Conservation (phyloP, 2,329 filamentous ascomycete genomes). For the Didymella sp. region DNA sequence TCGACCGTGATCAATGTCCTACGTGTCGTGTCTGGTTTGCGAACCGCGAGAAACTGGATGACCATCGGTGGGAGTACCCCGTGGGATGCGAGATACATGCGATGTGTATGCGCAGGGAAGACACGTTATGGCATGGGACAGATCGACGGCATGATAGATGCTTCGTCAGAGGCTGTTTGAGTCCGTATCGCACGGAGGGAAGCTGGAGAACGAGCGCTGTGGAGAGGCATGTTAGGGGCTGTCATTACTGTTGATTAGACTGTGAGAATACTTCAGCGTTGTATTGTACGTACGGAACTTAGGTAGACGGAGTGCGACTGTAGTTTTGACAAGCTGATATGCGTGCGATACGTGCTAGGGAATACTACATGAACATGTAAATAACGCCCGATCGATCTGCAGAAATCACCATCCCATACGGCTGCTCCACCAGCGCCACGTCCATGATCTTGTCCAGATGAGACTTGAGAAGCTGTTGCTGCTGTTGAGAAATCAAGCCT, state of each 20-base stretch:
- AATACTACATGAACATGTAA: slow-evolving; percentile 73
- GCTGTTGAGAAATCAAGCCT: slow-evolving; percentile 91
- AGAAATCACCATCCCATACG: slow-evolving; percentile 91
- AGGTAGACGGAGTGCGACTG: too few relatives aligned
- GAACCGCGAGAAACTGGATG: slow-evolving; percentile 16
- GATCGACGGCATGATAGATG: slow-evolving; percentile 28
- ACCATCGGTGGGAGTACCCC: slow-evolving; percentile 23
- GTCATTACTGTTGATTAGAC: not conserved
- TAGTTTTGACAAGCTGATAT: too few relatives aligned
- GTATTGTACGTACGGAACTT: too few relatives aligned
- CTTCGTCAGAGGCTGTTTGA: slow-evolving; percentile 31
- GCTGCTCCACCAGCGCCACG: slow-evolving; percentile 84
- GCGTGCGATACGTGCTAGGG: too few relatives aligned
- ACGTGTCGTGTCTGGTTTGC: slow-evolving; percentile 28
- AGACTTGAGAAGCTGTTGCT: slow-evolving; percentile 82
- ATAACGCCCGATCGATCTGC: slow-evolving; percentile 89
- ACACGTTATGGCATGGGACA: slow-evolving; percentile 25
- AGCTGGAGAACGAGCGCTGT: slow-evolving; percentile 26
- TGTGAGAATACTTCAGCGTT: too few relatives aligned
- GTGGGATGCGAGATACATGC: slow-evolving; percentile 28
- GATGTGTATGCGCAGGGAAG: slow-evolving; percentile 28
- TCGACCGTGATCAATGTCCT: slow-evolving; percentile 31
- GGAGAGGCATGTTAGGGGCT: slow-evolving; percentile 24
- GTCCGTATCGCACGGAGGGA: slow-evolving; percentile 26
- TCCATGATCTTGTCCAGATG: slow-evolving; percentile 90